Conservation (phyloP, 2,329 filamentous ascomycete species). For the Ophiosphaerella narmari region DNA sequence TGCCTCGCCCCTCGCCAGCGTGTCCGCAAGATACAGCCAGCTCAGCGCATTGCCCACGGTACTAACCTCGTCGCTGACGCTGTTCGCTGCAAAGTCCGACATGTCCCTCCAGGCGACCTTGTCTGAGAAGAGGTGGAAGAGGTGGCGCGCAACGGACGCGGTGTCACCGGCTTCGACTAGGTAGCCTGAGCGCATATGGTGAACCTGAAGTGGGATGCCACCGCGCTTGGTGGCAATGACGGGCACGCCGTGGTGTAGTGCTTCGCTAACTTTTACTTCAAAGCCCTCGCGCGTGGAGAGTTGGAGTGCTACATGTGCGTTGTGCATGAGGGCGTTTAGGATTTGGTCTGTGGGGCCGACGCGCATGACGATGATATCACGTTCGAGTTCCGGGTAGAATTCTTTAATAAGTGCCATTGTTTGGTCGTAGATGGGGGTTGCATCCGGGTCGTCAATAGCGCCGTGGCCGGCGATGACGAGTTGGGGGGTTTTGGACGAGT, state of each 20-base stretch:
- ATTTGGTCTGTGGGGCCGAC: slow-evolving; percentile 79
- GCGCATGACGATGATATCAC: slow-evolving; percentile 75
- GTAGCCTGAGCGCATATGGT: slow-evolving; percentile 73
- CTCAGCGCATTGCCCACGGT: slow-evolving; percentile 77
- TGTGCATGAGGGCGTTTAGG: slow-evolving; percentile 75
- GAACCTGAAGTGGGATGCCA: slow-evolving; percentile 80
- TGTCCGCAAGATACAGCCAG: slow-evolving; percentile 78
- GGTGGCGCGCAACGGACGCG: slow-evolving; percentile 65
- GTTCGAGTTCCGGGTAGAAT: slow-evolving; percentile 53
- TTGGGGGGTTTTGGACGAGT: slow-evolving; percentile 64
- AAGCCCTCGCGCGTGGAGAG: slow-evolving; percentile 83
- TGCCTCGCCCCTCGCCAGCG: slow-evolving; percentile 62
- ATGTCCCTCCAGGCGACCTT: slow-evolving; percentile 68
- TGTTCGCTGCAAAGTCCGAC: slow-evolving; percentile 64
- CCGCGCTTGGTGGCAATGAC: slow-evolving; percentile 76
- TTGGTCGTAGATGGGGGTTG: slow-evolving; percentile 71
- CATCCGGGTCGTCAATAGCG: slow-evolving; percentile 81
- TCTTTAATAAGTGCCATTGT: slow-evolving; percentile 70
- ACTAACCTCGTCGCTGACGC: slow-evolving; percentile 80
- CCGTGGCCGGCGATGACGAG: slow-evolving; percentile 79
- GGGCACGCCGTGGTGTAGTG: slow-evolving; percentile 77
- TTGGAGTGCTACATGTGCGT: slow-evolving; percentile 74
- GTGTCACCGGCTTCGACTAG: slow-evolving; percentile 74
- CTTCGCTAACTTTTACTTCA: slow-evolving; percentile 85
- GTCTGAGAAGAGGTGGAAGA: slow-evolving; percentile 70